Evolutionary conservation across 2,329 filamentous ascomycete genomes (phyloP).

Genomic region (Leptographium procerum): DNA sequence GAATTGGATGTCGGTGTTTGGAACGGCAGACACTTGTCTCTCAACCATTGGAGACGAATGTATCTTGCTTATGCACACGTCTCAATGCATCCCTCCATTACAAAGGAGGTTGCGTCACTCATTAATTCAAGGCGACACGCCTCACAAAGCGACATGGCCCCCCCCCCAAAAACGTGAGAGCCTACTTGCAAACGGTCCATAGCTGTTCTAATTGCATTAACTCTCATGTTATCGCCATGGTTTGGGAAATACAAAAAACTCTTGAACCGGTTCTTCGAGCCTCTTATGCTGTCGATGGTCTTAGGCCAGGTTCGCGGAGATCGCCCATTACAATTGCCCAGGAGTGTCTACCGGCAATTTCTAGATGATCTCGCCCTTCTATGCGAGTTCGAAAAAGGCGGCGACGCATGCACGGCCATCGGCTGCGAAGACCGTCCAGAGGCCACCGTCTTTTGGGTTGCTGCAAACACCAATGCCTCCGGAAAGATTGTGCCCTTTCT

Average conservation of each 20-base stretch:
- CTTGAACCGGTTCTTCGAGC: constrained; percentile 25
- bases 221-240: too few species aligned
- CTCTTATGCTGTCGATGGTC: constrained; percentile 21
- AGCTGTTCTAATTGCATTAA: too few species aligned
- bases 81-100: too few species aligned
- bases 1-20: too few species aligned
- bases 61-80: too few species aligned
- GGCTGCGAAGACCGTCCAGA: constrained; percentile 24
- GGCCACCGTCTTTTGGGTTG: constrained; percentile 30
- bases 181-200: too few species aligned
- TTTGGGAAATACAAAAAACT: constrained; percentile 16
- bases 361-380: constrained; percentile 30
- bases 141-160: too few species aligned
- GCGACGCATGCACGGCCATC: constrained; percentile 31
- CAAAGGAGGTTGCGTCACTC: too few species aligned
- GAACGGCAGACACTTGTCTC: too few species aligned
- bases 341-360: constrained; percentile 17
- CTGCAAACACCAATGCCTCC: constrained; percentile 23
- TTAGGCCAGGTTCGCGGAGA: constrained; percentile 23
- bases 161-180: too few species aligned
- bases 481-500: constrained; percentile 22
- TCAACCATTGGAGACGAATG: too few species aligned
- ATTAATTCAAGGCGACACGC: too few species aligned
- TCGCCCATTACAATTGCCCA: constrained; percentile 8
- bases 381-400: constrained; percentile 35